These are phyloP conservation scores for Penicillium sp. DNA, from an alignment of 2,329 filamentous ascomycete genomes.

Conservation along the genomic window DNA sequence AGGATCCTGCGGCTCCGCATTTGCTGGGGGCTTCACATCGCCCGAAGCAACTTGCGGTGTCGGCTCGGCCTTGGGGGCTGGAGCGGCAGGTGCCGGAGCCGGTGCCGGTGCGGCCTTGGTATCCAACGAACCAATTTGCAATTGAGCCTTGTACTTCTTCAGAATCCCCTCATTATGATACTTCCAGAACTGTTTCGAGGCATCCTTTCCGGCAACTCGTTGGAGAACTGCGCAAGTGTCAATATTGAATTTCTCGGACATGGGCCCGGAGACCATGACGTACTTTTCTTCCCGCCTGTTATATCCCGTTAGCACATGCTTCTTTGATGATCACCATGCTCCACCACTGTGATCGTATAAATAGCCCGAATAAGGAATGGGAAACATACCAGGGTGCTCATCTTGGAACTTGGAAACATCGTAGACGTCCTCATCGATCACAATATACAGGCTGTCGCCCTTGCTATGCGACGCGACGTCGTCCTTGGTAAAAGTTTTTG, in stretches of 20 bases:
- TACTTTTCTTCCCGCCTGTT: slow-evolving; percentile 71
- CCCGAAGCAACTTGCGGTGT: slow-evolving; percentile 48
- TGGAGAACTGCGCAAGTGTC: slow-evolving; percentile 55
- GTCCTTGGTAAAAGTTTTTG: slow-evolving; percentile 77
- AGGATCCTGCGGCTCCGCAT: slow-evolving; percentile 74
- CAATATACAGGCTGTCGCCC: slow-evolving; percentile 79
- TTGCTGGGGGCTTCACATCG: slow-evolving; percentile 50
- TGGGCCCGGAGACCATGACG: slow-evolving; percentile 23
- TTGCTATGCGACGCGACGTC: slow-evolving; percentile 95
- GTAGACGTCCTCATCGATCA: slow-evolving; percentile 94
- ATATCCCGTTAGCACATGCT: slow-evolving; percentile 19
- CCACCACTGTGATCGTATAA: not conserved
- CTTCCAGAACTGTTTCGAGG: slow-evolving; percentile 70
- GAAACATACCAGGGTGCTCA: slow-evolving; percentile 65
- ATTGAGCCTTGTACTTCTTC: slow-evolving; percentile 63
- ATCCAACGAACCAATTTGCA: slow-evolving; percentile 74
- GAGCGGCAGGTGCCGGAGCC: slow-evolving; percentile 39
- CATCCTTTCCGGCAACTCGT: slow-evolving; percentile 66
- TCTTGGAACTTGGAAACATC: slow-evolving; percentile 88
- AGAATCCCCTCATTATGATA: slow-evolving; percentile 62
- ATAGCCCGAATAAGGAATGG: not conserved
- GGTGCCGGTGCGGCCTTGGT: slow-evolving; percentile 66
- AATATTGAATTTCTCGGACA: slow-evolving; percentile 12
- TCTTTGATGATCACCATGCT: not conserved
- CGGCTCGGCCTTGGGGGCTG: slow-evolving; percentile 48